Conservation (phyloP, 129 eudicot genomes). For the Sambucus nigra region DNA sequence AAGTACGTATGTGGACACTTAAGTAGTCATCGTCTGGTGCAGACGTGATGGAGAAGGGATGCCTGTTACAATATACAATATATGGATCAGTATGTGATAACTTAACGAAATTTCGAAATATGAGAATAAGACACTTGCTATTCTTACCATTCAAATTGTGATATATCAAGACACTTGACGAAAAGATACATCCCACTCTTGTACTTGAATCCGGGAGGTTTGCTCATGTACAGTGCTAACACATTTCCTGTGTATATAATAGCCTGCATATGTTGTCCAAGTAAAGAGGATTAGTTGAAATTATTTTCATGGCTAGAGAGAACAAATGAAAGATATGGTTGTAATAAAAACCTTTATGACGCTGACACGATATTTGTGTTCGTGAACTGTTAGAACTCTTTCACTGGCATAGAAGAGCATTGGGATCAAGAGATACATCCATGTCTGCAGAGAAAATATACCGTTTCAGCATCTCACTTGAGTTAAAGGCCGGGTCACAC, state of each 20-base stretch:
- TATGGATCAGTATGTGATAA: not conserved
- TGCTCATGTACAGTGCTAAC: slow-evolving; percentile 83
- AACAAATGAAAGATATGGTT: not conserved
- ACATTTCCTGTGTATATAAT: slow-evolving; percentile 82
- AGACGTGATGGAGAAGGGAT: slow-evolving; percentile 93
- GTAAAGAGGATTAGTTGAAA: not conserved
- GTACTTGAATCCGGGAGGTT: slow-evolving; percentile 75
- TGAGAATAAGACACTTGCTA: not conserved
- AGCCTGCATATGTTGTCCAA: slow-evolving; percentile 54
- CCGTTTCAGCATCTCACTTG: too few species aligned
- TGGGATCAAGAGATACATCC: slow-evolving; percentile 81
- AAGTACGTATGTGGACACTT: slow-evolving; percentile 83
- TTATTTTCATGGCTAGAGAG: not conserved
- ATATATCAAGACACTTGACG: slow-evolving; percentile 84
- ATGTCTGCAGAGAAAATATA: slow-evolving; percentile 44
- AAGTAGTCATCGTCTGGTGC: slow-evolving; percentile 80
- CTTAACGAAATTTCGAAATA: not conserved
- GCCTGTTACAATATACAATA: slow-evolving; percentile 39
- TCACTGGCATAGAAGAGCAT: slow-evolving; percentile 51
- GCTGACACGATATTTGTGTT: slow-evolving; percentile 42
- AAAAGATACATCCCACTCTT: slow-evolving; percentile 99
- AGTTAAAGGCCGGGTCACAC: not conserved
- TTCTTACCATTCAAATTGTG: slow-evolving; percentile 74
- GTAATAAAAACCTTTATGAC: slow-evolving; percentile 51
- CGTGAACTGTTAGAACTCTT: slow-evolving; percentile 49